These are phyloP conservation scores for Microcyclospora tardicrescens DNA, from an alignment of 2,329 filamentous ascomycete species.

Conservation along the genomic window DNA sequence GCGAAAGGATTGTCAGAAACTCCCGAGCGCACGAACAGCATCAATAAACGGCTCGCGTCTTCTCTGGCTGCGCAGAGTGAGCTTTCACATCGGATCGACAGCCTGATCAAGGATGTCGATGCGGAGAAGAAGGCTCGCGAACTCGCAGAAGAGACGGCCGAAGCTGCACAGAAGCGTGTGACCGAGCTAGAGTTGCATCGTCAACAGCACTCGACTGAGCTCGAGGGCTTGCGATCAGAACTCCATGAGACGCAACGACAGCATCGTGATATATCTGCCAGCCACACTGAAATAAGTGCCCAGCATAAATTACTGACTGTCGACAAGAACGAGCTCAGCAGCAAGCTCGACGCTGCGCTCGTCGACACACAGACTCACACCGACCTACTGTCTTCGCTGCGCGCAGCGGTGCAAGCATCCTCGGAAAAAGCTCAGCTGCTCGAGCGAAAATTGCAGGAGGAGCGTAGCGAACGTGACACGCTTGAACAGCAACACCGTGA, in stretches of 20 bases:
- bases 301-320: slow-evolving; percentile 62
- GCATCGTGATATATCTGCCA: slow-evolving; percentile 68
- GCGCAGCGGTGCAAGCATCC: slow-evolving; percentile 66
- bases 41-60: slow-evolving; percentile 70
- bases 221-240: slow-evolving; percentile 75
- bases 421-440: slow-evolving; percentile 62
- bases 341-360: slow-evolving; percentile 53
- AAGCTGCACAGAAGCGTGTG: slow-evolving; percentile 70
- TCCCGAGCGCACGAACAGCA: slow-evolving; percentile 57
- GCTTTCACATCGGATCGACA: slow-evolving; percentile 63
- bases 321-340: slow-evolving; percentile 69
- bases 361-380: slow-evolving; percentile 57
- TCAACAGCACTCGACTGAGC: slow-evolving; percentile 69
- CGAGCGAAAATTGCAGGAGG: slow-evolving; percentile 72
- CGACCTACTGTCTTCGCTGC: slow-evolving; percentile 59
- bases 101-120: slow-evolving; percentile 56
- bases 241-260: slow-evolving; percentile 67
- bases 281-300: slow-evolving; percentile 62
- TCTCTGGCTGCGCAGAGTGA: slow-evolving; percentile 69
- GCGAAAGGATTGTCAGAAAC: slow-evolving; percentile 37
- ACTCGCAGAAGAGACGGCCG: slow-evolving; percentile 76
- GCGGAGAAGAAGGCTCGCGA: slow-evolving; percentile 70
- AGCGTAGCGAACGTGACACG: slow-evolving; percentile 61
- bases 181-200: slow-evolving; percentile 71
- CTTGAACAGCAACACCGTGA: slow-evolving; percentile 63